phyloP scores from a whole-genome alignment of 176 grass and related monocot genomes.

The Carex parvula region DNA sequence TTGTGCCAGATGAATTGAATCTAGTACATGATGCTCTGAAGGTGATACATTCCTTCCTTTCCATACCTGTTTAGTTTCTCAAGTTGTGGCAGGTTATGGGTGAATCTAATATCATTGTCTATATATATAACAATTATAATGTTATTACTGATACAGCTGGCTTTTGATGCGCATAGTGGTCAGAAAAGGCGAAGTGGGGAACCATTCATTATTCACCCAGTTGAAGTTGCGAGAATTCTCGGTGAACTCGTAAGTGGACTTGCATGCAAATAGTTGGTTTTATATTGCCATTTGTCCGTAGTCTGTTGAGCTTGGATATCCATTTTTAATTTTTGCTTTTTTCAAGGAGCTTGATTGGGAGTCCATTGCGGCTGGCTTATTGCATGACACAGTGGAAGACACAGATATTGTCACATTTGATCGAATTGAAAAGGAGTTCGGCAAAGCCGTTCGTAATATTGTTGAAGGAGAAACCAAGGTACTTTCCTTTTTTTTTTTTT shows the following conservation, averaged over 20 bases:
- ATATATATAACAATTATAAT: conserved; percentile 28
- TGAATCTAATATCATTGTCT: background rate
- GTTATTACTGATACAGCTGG: conserved; percentile 59
- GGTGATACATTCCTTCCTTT: conserved; percentile 41
- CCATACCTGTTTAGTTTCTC: background rate
- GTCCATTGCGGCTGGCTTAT: conserved; percentile 93
- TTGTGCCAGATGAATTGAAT: conserved; percentile 75
- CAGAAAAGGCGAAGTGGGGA: conserved; percentile 94
- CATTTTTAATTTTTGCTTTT: conserved; percentile 29
- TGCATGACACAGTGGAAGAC: conserved; percentile 99
- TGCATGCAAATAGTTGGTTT: background rate
- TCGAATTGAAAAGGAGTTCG: conserved; percentile 93
- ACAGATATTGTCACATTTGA: conserved; percentile 91
- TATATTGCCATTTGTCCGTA: conserved; percentile 27
- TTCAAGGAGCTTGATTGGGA: conserved; percentile 97
- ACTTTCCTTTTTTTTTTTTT: conserved; percentile 15
- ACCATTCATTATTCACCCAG: conserved; percentile 99
- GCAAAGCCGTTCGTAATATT: conserved; percentile 72
- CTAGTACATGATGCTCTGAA: conserved; percentile 79
- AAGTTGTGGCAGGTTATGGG: background rate
- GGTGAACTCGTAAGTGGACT: conserved; percentile 76
- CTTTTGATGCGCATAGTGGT: conserved; percentile 90
- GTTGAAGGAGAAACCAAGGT: conserved; percentile 99
- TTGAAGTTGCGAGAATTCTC: conserved; percentile 95
- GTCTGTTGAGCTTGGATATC: conserved; percentile 24